A percentile compares a stretch with the other conserved stretches of the same genome.
Conservation (phyloP, 805 yeast genomes). For the Schizosaccharomyces cryophilus region DNA sequence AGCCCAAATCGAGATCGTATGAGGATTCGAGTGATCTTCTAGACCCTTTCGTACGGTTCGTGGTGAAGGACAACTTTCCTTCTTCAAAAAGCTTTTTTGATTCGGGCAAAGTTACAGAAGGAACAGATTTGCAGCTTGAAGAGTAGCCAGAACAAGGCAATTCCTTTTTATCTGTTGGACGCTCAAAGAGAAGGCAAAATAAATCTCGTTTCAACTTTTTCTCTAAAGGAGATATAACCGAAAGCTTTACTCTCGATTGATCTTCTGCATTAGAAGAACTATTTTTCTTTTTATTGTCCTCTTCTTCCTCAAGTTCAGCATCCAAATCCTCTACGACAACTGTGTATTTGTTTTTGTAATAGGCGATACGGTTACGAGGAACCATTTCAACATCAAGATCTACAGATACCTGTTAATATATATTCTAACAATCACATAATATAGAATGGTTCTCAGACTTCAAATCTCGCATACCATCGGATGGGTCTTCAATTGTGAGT, state of each 20-base stretch:
- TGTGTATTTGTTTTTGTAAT: neutral
- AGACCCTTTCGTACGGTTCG: too few species aligned
- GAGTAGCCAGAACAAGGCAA: too few species aligned
- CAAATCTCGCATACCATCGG: neutral
- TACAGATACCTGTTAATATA: neutral
- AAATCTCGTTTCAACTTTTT: neutral
- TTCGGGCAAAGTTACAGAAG: too few species aligned
- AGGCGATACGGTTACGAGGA: neutral
- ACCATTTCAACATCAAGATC: neutral
- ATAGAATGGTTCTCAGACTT: too few species aligned
- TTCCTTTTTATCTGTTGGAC: too few species aligned
- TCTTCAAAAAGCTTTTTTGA: too few species aligned
- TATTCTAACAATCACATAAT: too few species aligned
- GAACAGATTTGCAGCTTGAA: too few species aligned
- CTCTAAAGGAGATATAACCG: neutral
- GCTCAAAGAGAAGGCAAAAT: neutral
- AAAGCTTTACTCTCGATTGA: neutral
- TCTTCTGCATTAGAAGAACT: neutral
- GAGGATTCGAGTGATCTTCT: too few species aligned
- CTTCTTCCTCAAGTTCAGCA: neutral
- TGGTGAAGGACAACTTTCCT: too few species aligned
- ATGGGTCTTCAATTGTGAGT: neutral
- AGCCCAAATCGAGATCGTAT: too few species aligned
- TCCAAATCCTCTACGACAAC: neutral
- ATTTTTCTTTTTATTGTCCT: neutral